Evolutionary conservation across 805 yeast genomes (phyloP), one percentile per base, ranked within the genome.

Genomic region (Saccharomycopsis vini): DNA sequence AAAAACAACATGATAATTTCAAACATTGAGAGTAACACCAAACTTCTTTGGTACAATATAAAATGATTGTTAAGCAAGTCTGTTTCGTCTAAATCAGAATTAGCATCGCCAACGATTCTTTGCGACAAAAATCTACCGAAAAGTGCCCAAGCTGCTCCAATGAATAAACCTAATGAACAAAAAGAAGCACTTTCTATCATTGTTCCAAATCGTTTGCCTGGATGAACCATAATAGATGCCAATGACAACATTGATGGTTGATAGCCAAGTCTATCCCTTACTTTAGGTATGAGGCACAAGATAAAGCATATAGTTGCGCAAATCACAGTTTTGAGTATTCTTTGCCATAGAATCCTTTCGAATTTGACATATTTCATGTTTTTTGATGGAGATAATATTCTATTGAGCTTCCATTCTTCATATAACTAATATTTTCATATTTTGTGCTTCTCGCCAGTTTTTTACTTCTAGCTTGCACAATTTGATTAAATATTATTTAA

Each of bases 131-230:
- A 67, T 36, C 73, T 58, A 1, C 65, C 71, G 28, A 71, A 56
- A 1, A 67, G 43, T 0, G 71, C 58, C 43, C 64, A 71, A 0
- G 67, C 69, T 13, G 68, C 54, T 0, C 75, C 77, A 15, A 68
- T 37, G 1, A 64, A 52, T 23, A 68, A 43, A 0, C 76, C 77
- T 2, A 67, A 57, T 2, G 60, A 47, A 52, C 71, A 67, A 37
- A 67, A 58, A 3, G 67, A 52, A 5, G 61, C 60, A 19, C 66
- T 65, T 48, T 71, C 73, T 21, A 71, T 59, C 53, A 71, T 69
- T 4, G 71, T 64, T 19, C 75, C 72, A 2, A 69, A 59, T 40
- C 77, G 60, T 49, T 74, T 62, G 0, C 76, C 75, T 2, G 75
- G 75, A 50, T 70, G 73, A 4, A 68, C 67, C 53, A 67, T 68